phyloP scores from a whole-genome alignment of 148 eudicot genomes.

The Chenopodium formosanum region DNA sequence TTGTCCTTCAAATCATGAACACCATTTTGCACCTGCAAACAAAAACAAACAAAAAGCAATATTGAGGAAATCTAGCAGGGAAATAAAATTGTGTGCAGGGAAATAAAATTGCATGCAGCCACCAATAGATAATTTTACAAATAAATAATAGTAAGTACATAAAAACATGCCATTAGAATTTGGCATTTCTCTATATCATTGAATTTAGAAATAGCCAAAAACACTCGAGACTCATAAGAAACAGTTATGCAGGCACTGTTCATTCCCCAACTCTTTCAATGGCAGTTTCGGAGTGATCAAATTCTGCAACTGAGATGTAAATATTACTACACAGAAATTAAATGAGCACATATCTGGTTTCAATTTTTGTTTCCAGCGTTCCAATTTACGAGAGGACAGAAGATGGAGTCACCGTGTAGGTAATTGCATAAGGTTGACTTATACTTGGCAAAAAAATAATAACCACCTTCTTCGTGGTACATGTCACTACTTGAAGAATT shows the following conservation, averaged over 20 bases:
- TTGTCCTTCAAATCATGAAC: constrained; percentile 67
- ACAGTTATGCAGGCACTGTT: not conserved
- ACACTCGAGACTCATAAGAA: not conserved
- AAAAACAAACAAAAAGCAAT: constrained; percentile 3
- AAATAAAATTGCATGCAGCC: not conserved
- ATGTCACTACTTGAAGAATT: no score
- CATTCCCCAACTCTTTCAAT: not conserved
- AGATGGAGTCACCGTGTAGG: no score
- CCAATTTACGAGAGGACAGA: no score
- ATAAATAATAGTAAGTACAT: not conserved
- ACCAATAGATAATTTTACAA: not conserved
- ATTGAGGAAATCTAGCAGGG: not conserved
- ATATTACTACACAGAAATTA: not conserved
- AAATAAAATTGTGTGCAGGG: not conserved
- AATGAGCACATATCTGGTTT: not conserved
- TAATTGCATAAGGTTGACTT: no score
- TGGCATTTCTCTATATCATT: not conserved
- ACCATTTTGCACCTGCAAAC: constrained; percentile 65
- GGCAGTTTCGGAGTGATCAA: not conserved
- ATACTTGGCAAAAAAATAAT: no score
- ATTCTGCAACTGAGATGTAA: not conserved
- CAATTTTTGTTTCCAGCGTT: not conserved
- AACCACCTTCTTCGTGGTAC: no score
- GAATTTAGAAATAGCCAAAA: not conserved
- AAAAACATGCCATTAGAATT: not conserved